Conservation (phyloP, 441 rosid species). For the Adansonia madagascariensis region DNA sequence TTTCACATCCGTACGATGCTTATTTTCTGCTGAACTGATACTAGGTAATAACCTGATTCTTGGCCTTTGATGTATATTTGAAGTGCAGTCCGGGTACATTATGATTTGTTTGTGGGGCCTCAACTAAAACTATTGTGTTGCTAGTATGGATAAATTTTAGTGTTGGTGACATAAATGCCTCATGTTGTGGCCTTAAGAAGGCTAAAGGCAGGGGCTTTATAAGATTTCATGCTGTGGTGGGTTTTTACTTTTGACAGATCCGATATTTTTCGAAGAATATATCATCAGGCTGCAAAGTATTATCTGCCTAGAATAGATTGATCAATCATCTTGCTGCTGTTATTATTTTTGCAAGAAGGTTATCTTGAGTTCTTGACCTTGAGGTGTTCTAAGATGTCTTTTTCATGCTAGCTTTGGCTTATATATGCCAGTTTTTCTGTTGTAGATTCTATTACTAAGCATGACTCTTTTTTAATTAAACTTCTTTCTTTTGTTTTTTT, state of each 20-base stretch:
- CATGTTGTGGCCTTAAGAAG: not conserved
- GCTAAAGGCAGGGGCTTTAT: slow-evolving; percentile 4
- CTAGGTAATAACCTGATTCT: slow-evolving; percentile 12
- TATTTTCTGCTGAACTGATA: not conserved
- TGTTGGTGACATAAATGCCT: not conserved
- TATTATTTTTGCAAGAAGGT: not conserved
- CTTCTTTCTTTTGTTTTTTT: not conserved
- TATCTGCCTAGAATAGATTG: not conserved
- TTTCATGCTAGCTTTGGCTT: not conserved
- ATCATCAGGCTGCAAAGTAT: not conserved
- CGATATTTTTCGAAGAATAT: not conserved
- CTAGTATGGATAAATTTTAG: not conserved
- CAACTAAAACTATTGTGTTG: not conserved
- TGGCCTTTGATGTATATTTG: not conserved
- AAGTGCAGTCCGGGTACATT: slow-evolving; percentile 3
- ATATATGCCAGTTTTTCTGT: not conserved
- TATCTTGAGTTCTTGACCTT: not conserved
- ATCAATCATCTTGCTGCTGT: not conserved
- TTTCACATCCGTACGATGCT: slow-evolving; percentile 7
- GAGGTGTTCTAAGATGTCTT: not conserved
- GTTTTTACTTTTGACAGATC: not conserved
- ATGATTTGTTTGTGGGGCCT: not conserved
- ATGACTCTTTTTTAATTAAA: not conserved
- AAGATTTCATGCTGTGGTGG: not conserved
- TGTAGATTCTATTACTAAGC: not conserved